Conservation (phyloP, 306 rosid species). For the Vigna mungo region DNA sequence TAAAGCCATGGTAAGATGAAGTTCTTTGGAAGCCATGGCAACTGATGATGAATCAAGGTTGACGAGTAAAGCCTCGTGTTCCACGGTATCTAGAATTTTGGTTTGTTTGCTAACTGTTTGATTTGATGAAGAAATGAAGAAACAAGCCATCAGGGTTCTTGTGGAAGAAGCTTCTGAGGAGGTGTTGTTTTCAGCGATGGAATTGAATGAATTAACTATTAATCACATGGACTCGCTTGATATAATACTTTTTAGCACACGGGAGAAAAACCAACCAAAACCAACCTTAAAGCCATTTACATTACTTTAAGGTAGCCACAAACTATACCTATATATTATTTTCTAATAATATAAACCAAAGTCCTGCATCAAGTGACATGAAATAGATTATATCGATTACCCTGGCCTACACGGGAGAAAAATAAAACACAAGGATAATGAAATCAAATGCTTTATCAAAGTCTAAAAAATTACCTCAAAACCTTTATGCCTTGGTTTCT, state of each 20-base stretch:
- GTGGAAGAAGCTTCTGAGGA: slow-evolving; percentile 1
- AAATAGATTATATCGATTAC: background rate
- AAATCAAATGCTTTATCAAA: slow-evolving; percentile 38
- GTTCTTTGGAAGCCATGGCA: too few species aligned
- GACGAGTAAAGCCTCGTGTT: slow-evolving; percentile 2
- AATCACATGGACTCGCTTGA: slow-evolving; percentile 39
- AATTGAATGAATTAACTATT: slow-evolving; percentile 10
- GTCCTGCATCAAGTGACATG: slow-evolving; percentile 34
- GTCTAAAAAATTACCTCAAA: slow-evolving; percentile 28
- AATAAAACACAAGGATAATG: background rate
- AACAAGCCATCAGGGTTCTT: background rate
- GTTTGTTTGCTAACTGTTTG: background rate
- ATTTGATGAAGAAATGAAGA: slow-evolving; percentile 29
- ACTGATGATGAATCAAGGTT: too few species aligned
- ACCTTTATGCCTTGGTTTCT: slow-evolving; percentile 29
- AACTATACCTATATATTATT: background rate
- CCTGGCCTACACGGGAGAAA: slow-evolving; percentile 38
- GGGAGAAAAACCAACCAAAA: slow-evolving; percentile 2
- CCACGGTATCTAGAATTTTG: slow-evolving; percentile 1
- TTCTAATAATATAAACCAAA: background rate
- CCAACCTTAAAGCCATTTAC: slow-evolving; percentile 30
- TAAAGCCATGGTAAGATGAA: too few species aligned
- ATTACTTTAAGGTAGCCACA: slow-evolving; percentile 12
- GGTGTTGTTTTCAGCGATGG: background rate
- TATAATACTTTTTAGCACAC: background rate